Evolutionary conservation across 805 yeast species (phyloP).

Genomic region (Starmerella scarabaei): DNA sequence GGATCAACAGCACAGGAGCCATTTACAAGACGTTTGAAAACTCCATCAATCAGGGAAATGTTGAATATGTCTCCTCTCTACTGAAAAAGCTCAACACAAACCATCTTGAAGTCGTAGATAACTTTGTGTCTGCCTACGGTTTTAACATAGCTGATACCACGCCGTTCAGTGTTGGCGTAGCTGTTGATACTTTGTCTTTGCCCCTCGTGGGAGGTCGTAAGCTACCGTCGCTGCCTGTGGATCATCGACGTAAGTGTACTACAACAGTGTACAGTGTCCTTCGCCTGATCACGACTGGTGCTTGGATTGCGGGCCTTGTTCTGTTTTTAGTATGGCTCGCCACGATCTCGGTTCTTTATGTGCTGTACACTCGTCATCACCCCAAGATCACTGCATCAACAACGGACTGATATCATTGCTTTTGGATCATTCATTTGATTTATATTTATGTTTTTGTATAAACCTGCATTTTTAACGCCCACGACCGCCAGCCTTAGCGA

Average conservation of each 20-base stretch:
- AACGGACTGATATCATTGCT: too few species aligned
- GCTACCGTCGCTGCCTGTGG: not conserved
- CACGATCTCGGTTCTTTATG: not conserved
- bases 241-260: not conserved
- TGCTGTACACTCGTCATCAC: not conserved
- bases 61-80: not conserved
- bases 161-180: slow-evolving; percentile 6
- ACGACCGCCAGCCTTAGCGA: slow-evolving; percentile 31
- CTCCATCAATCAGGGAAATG: not conserved
- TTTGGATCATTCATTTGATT: not conserved
- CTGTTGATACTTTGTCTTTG: not conserved
- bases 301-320: not conserved
- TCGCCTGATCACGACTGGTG: not conserved
- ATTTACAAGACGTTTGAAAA: not conserved
- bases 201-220: not conserved
- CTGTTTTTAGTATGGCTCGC: not conserved
- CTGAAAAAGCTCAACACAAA: not conserved
- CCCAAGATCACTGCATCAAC: not conserved
- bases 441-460: not conserved
- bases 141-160: not conserved
- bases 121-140: not conserved
- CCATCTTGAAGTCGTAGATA: not conserved
- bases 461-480: slow-evolving; percentile 10
- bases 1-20: not conserved
- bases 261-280: not conserved